Base-by-base conservation (phyloP, 768 basidiomycete species). In the Termitomyces sp. region DNA sequence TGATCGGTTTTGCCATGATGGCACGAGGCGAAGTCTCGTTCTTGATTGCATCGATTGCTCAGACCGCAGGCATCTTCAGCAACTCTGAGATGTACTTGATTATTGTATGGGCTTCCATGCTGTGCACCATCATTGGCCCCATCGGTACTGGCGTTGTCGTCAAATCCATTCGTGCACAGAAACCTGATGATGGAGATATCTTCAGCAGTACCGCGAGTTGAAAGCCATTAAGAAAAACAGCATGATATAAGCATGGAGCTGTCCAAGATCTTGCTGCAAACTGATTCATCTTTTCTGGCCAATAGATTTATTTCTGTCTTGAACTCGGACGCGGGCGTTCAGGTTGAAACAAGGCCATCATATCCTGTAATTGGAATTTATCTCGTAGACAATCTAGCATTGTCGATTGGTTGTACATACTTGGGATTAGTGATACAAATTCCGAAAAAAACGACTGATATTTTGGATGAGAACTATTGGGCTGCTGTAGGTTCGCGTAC, bases 401-500 rank as follows among this genome's bases (percentile, higher is more conserved):
- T 28, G 28, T 46, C n/a, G 9, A 48, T 18, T 32, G 48, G 28
- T 49, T 28, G 28, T 32, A 33, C 28, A 28, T 33, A 33, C n/a
- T 48, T 15, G 20, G 46, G 32, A 18, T 9, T 50, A 50, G 16
- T 33, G 49, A 50, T 50, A 60, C 38, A n/a, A 39, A 48, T 6
- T 39, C 28, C 4, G n/a, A n/a, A 9, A 16, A 36, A 48, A 18
- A 52, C 13, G 44, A 58, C 51, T 9, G 35, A 28, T 28, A 49
- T 28, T 12, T 22, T 15, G 4, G 16, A 49, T 9, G 8, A 39
- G 28, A n/a, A 8, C 50, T 60, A 61, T 32, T 58, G 65, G 38
- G 67, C 68, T 49, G 65, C 54, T 51, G 61, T 60, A 46, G 71
- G 70, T 61, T 62, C 51, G 8, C 74, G 73, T 11, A 72, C 70